Evolutionary conservation across 2,329 filamentous ascomycete species (phyloP).

Genomic region (Beauveria sp.): DNA sequence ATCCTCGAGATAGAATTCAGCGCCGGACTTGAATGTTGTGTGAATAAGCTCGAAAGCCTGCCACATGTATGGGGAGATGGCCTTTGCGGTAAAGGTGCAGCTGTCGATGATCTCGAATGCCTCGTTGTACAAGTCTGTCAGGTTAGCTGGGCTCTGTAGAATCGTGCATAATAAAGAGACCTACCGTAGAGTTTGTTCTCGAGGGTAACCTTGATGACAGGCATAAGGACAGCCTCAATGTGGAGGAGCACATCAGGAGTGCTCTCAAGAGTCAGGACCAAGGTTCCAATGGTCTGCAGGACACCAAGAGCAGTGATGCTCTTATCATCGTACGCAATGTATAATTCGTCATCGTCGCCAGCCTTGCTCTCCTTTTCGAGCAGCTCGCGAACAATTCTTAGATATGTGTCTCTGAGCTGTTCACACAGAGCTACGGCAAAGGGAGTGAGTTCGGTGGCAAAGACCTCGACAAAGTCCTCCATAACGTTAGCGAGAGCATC

Average conservation of each 20-base stretch:
- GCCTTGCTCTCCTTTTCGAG: slow-evolving; percentile 78
- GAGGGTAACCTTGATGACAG: slow-evolving; percentile 88
- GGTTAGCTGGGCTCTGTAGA: not conserved
- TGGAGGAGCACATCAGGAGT: slow-evolving; percentile 92
- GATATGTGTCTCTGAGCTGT: slow-evolving; percentile 90
- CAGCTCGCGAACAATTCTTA: slow-evolving; percentile 86
- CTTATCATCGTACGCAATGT: slow-evolving; percentile 96
- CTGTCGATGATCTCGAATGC: slow-evolving; percentile 99
- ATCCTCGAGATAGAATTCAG: slow-evolving; percentile 94
- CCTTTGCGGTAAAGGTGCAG: slow-evolving; percentile 96
- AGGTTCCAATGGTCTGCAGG: slow-evolving; percentile 91
- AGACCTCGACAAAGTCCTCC: slow-evolving; percentile 99
- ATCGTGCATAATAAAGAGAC: slow-evolving; percentile 15
- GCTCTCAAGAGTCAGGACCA: slow-evolving; percentile 94
- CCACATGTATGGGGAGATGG: slow-evolving; percentile 96
- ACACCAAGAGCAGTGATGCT: slow-evolving; percentile 96
- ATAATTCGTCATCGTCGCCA: slow-evolving; percentile 67
- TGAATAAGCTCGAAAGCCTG: slow-evolving; percentile 95
- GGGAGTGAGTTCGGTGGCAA: slow-evolving; percentile 91
- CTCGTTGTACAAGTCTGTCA: slow-evolving; percentile 86
- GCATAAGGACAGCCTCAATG: slow-evolving; percentile 93
- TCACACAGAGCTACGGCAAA: slow-evolving; percentile 95
- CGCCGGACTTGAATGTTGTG: slow-evolving; percentile 92
- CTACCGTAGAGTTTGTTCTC: slow-evolving; percentile 93
- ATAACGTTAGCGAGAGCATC: slow-evolving; percentile 97